Base-by-base conservation (phyloP, 2,329 filamentous ascomycete genomes). In the Xylariaceae sp. region DNA sequence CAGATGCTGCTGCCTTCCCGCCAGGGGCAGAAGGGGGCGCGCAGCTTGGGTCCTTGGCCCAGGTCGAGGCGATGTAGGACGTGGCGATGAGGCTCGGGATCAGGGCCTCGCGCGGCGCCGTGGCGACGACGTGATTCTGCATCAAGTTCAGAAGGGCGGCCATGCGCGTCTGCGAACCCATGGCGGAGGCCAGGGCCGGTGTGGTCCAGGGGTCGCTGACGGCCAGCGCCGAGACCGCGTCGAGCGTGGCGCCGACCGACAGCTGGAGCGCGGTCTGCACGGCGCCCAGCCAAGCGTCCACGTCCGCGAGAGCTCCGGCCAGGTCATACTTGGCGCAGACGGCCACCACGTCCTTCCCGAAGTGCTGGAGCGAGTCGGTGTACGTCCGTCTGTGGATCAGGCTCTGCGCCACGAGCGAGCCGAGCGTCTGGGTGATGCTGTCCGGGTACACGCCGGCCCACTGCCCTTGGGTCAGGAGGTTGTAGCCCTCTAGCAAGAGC, bases 91-190 rank as follows among this genome's bases (percentile, higher is more conserved):
- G 31, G 6, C 48, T 49, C 1, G 63, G 60, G 3, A 65, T 42
- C 5, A 55, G 35, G 1, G 54, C 56, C 48, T 65, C 63, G 9
- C 63, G 53, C 0, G 58, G 56, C 14, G 61, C 51, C 1, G 57
- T 48, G 2, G 59, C 49, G 0, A 60, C 57, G 2, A 57, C 46
- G 40, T 59, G 60, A 38, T 54, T 53, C 47, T 63, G 61, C 61
- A 66, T 66, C 53, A 66, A 54, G 50, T 65, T 64, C 31, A 64
- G 39, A 16, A 65, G 53, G 34, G 55, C 63, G 0, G 51, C 50
- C 52, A 60, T 61, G 39, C 63, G 55, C 1, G 54, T 39, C 49
- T 63, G 60, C 8, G 61, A 47, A 23, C 62, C 62, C 12, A 64
- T 44, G 11, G 55, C 53, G 0, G 61, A 56, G 2, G 55, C 52